Evolutionary conservation across 1,284 basidiomycete species (phyloP), one percentile per base, ranked within the genome.

Genomic region (Coniophora puteana): DNA sequence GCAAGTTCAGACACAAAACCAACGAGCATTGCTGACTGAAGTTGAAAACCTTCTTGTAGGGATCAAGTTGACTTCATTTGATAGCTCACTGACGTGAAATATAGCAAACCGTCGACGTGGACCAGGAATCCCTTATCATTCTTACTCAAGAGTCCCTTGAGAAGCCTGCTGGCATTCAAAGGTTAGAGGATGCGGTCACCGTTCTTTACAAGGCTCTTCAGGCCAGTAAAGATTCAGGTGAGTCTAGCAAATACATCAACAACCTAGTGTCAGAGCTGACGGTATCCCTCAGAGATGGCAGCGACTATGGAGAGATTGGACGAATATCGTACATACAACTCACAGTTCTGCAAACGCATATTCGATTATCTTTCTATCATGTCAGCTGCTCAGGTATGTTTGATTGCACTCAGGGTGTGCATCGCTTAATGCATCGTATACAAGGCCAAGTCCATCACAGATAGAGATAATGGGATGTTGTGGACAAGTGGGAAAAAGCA

Each of bases 1-100:
- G 25, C 96, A 99, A 66, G 93, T 99, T 2, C 95, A 99, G 57
- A 98, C 86, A 8, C 93, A 95, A 56, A 99, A 99, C 55, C 95
- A 98, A 61, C 79, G 86, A 28, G 80, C 83, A 3, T 72, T 97
- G 6, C 62, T 96, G 23, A 72, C 68, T 27, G 93, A 93, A 62
- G 67, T 97, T 6, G 84, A 93, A 58, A 88, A 90, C 53, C 69
- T 96, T 18, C 67, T 97, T 53, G 90, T 89, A 50, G 42, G 78
- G 7, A 22, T 22, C 28, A 40, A n/a, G 23, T 20, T 34, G 40
- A 7, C 6, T 31, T n/a, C 12, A 16, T 31, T 46, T 22, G 13
- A 37, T 42, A 21, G 20, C 35, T 47, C 16, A 47, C 17, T 33
- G 21, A 45, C 41, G 23, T 16, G n/a, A 39, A 25, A 33, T 50